Evolutionary conservation across 495 filamentous ascomycete species (phyloP).

Genomic region (Hyaloscypha variabilis): DNA sequence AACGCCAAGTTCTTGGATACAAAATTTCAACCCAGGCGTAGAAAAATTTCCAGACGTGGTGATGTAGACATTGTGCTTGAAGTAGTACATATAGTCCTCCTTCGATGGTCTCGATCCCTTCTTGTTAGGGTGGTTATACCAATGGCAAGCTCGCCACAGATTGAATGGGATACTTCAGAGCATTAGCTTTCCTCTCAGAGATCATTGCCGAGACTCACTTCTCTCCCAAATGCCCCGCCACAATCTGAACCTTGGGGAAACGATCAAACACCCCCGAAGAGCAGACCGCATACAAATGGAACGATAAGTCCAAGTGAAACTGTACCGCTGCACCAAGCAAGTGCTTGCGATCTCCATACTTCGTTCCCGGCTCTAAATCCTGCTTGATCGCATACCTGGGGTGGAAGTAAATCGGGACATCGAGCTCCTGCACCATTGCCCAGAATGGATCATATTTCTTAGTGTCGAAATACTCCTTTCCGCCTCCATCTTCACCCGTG

Average conservation of each 20-base stretch:
- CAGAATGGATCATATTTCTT: slow-evolving; percentile 60
- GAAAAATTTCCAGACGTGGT: slow-evolving; percentile 66
- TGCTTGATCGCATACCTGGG: slow-evolving; percentile 50
- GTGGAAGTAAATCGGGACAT: slow-evolving; percentile 67
- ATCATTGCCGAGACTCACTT: slow-evolving; percentile 20
- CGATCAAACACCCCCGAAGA: slow-evolving; percentile 59
- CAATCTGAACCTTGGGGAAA: slow-evolving; percentile 58
- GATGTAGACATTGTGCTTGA: slow-evolving; percentile 64
- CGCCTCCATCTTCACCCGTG: slow-evolving; percentile 37
- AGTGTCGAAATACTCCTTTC: slow-evolving; percentile 62
- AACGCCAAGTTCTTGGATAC: slow-evolving; percentile 44
- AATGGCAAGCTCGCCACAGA: slow-evolving; percentile 63
- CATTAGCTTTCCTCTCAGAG: background rate
- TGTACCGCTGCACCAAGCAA: slow-evolving; percentile 45
- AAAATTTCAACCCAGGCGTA: slow-evolving; percentile 51
- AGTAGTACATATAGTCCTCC: slow-evolving; percentile 58
- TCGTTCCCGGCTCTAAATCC: slow-evolving; percentile 47
- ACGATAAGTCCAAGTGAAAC: slow-evolving; percentile 53
- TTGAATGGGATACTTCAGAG: slow-evolving; percentile 58
- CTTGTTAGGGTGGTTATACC: slow-evolving; percentile 54
- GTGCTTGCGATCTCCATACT: slow-evolving; percentile 47
- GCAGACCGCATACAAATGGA: slow-evolving; percentile 54
- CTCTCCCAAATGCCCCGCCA: slow-evolving; percentile 68
- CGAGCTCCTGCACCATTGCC: slow-evolving; percentile 55
- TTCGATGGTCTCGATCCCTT: slow-evolving; percentile 49